Evolutionary conservation across 2,329 filamentous ascomycete species (phyloP).

Genomic region (Cercospora sojina): DNA sequence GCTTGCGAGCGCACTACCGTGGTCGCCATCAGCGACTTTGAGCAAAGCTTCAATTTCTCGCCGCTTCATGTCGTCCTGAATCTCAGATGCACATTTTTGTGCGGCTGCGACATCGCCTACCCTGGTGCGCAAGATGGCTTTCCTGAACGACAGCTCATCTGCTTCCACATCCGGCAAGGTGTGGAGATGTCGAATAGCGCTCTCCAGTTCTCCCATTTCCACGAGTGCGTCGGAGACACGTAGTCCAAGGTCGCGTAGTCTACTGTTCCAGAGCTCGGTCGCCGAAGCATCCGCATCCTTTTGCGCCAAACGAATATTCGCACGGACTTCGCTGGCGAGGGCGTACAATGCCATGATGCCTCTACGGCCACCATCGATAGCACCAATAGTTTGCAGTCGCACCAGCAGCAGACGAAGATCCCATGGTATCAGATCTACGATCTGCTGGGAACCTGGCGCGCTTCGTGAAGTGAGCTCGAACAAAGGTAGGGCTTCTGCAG

Average conservation of each 20-base stretch:
- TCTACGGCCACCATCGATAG: conserved; percentile 76
- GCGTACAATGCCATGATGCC: conserved; percentile 91
- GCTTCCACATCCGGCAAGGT: conserved; percentile 51
- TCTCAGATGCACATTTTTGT: conserved; percentile 11
- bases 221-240: conserved; percentile 65
- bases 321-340: conserved; percentile 52
- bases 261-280: conserved; percentile 65
- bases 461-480: conserved; percentile 52
- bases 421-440: conserved; percentile 77
- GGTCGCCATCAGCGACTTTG: conserved; percentile 75
- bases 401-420: conserved; percentile 78
- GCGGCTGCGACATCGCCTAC: conserved; percentile 67
- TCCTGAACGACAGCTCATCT: conserved; percentile 45
- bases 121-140: conserved; percentile 70
- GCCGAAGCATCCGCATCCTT: conserved; percentile 56
- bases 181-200: conserved; percentile 70
- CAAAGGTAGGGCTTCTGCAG: conserved; percentile 62
- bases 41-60: conserved; percentile 66
- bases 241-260: conserved; percentile 73
- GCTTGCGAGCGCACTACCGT: conserved; percentile 59
- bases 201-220: conserved; percentile 84
- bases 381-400: conserved; percentile 79
- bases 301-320: conserved; percentile 31
- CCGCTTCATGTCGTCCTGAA: conserved; percentile 27
- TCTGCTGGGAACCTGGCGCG: conserved; percentile 52